phyloP scores from a whole-genome alignment of 441 rosid species.

The Adansonia gregorii region DNA sequence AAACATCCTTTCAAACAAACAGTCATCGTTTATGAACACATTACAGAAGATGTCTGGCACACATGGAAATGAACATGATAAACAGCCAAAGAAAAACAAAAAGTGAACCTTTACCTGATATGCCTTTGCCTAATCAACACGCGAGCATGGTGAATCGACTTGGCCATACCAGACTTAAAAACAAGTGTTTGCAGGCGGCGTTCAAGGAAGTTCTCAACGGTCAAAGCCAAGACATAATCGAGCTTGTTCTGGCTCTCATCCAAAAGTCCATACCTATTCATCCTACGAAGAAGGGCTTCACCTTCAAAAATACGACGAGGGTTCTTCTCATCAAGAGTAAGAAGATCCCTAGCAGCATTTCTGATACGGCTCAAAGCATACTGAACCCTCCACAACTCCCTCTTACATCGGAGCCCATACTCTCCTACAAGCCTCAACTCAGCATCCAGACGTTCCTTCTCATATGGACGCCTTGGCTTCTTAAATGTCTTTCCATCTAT shows the following conservation, averaged over 20 bases:
- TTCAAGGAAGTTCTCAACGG: conserved; percentile 86
- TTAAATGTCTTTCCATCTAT: conserved; percentile 93
- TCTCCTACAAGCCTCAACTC: conserved; percentile 83
- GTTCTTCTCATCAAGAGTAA: conserved; percentile 85
- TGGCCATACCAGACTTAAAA: conserved; percentile 87
- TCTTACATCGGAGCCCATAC: conserved; percentile 79
- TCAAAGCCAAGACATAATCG: conserved; percentile 82
- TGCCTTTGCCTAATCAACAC: conserved; percentile 90
- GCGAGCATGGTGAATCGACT: conserved; percentile 88
- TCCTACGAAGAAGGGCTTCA: conserved; percentile 80
- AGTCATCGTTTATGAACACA: background rate
- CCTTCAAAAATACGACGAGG: conserved; percentile 83
- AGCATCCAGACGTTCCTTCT: conserved; percentile 88
- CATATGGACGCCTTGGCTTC: conserved; percentile 91
- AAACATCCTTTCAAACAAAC: background rate
- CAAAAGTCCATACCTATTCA: conserved; percentile 78
- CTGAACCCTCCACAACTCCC: conserved; percentile 95
- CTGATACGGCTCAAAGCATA: conserved; percentile 80
- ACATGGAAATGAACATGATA: background rate
- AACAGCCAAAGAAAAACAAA: background rate
- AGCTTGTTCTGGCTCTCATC: conserved; percentile 91
- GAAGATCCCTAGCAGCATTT: conserved; percentile 80
- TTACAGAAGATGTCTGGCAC: background rate
- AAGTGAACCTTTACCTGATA: conserved; percentile 52
- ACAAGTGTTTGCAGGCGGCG: conserved; percentile 81